Percentiles rank a stretch among this genome's conserved stretches.
phyloP scores from a whole-genome alignment of 23 red algal species.

The Gracilaria gracilis region DNA sequence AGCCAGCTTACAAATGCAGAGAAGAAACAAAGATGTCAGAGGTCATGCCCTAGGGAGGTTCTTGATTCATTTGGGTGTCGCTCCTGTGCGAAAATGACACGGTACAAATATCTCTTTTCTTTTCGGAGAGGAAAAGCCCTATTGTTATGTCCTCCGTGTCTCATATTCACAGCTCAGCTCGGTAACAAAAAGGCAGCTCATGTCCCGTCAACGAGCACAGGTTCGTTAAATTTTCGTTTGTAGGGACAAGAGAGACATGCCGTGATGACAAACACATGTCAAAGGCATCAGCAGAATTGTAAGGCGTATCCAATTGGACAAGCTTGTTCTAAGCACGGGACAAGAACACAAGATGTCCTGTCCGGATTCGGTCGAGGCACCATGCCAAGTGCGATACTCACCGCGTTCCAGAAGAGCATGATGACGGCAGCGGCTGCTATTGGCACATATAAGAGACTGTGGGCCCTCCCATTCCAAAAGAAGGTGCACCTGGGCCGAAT shows the following conservation, averaged over 20 bases:
- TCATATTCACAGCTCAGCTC: background rate
- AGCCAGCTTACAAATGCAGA: too few species aligned
- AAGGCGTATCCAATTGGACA: too few species aligned
- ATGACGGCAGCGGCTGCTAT: background rate
- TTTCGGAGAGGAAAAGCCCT: background rate
- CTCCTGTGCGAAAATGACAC: too few species aligned
- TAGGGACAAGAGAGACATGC: background rate
- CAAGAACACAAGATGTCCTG: background rate
- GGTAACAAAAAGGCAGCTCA: background rate
- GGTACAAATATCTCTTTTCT: background rate
- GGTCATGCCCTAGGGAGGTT: too few species aligned
- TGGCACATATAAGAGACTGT: background rate
- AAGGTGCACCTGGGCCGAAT: too few species aligned
- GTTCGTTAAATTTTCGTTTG: background rate
- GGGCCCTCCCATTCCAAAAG: too few species aligned
- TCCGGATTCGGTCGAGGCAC: background rate
- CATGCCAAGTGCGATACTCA: background rate
- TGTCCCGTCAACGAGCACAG: background rate
- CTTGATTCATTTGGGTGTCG: too few species aligned
- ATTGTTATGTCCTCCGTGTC: background rate
- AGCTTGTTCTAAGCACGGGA: background rate
- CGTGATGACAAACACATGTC: too few species aligned
- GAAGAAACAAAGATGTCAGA: too few species aligned
- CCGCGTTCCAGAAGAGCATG: background rate
- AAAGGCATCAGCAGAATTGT: too few species aligned